Evolutionary conservation across 2,329 filamentous ascomycete genomes (phyloP).

Genomic region (Fulvia fulva): DNA sequence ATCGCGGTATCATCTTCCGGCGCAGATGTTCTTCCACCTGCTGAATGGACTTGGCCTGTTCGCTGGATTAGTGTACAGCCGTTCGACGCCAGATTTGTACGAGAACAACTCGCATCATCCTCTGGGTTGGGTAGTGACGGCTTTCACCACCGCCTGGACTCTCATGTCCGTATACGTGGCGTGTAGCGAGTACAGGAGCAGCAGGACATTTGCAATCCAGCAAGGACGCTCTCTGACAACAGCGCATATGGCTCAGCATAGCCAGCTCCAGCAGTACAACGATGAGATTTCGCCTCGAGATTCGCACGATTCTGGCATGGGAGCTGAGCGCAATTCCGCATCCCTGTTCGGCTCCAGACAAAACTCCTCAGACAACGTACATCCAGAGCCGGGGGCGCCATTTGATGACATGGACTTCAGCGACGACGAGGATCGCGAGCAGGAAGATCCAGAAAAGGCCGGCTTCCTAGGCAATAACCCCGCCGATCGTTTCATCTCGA

Average conservation of each 20-base stretch:
- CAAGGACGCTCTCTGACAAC: conserved; percentile 7
- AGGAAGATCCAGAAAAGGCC: conserved; percentile 29
- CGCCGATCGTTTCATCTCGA: conserved; percentile 26
- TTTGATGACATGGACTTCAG: conserved; percentile 34
- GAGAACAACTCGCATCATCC: conserved; percentile 84
- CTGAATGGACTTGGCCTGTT: conserved; percentile 56
- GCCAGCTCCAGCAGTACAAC: conserved; percentile 19
- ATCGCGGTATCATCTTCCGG: conserved; percentile 67
- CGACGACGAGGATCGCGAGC: conserved; percentile 36
- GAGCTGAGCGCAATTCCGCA: conserved; percentile 26
- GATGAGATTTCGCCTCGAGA: conserved; percentile 29
- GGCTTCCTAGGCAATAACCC: conserved; percentile 42
- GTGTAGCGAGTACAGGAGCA: conserved; percentile 36
- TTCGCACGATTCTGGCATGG: conserved; percentile 40
- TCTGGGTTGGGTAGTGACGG: conserved; percentile 78
- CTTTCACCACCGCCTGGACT: conserved; percentile 66
- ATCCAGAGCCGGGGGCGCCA: conserved; percentile 21
- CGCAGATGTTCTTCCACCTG: conserved; percentile 57
- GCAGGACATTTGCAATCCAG: conserved; percentile 7
- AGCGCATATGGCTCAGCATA: conserved; percentile 31
- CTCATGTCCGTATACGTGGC: conserved; percentile 62
- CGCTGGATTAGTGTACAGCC: conserved; percentile 69
- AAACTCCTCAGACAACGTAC: conserved; percentile 30
- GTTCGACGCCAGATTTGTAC: conserved; percentile 79
- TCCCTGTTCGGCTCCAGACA: conserved; percentile 30